Evolutionary conservation across 208 protist genomes (phyloP), one percentile per base, ranked within the genome.

Genomic region (Borovskyia barvae): DNA sequence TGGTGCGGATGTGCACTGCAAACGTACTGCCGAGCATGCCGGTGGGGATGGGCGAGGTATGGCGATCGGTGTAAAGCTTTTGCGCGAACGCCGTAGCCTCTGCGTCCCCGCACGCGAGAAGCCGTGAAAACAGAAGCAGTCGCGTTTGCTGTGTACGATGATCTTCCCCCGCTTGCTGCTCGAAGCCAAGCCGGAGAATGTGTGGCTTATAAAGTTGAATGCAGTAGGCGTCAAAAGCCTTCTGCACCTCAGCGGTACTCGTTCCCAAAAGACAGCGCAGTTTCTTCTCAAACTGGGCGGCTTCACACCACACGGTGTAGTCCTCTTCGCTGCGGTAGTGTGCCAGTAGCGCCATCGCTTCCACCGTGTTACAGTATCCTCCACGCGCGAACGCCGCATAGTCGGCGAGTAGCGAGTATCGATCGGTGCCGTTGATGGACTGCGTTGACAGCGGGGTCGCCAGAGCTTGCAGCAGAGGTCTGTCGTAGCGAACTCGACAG

Each of bases 401-500:
- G 58, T 94, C 87, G 12, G 66, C 66, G 30, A 94, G 60, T 36
- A 94, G 64, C 3, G 64, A 62, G 61, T 85, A 66, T 39, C 82
- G 72, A 69, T 94, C 87, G 17, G 90, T 68, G 60, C 52, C 73
- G 48, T 64, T 63, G 8, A 93, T 26, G 14, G 55, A 25, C 60
- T 87, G 83, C 20, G 29, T 22, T 28, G 42, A 2, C 30, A 94
- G 43, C 5, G 77, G 71, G 17, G 53, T 25, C n/a, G 75, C 43
- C 20, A 94, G 71, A 8, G 17, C 28, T n/a, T 48, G 39, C 11
- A 90, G 52, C 39, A 92, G 49, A 20, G 66, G 57, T n/a, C 72
- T 57, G 28, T 60, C 51, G 66, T 94, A 94, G 36, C 69, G 54
- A 19, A 92, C 82, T 22, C 87, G 82, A 64, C 84, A 92, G 64